Evolutionary conservation across 768 basidiomycete genomes (phyloP).

Genomic region (Filobasidium floriforme): DNA sequence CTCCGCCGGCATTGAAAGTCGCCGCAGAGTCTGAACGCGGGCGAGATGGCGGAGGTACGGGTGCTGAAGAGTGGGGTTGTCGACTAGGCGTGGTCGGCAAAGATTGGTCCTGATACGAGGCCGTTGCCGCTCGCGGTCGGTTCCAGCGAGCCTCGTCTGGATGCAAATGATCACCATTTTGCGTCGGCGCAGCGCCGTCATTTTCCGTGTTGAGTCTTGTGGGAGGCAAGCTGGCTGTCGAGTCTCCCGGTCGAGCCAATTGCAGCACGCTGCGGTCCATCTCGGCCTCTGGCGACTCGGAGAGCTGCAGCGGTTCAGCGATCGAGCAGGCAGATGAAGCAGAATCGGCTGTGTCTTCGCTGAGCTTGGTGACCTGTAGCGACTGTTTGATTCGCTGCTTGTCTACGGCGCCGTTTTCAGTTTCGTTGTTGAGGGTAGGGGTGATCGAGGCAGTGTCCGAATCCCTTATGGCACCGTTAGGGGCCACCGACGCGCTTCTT

Average conservation of each 20-base stretch:
- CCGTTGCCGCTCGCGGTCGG: constrained; percentile 18
- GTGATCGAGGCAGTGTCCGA: constrained; percentile 13
- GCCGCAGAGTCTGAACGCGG: constrained; percentile 22
- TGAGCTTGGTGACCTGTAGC: constrained; percentile 24
- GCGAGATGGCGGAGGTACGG: constrained; percentile 16
- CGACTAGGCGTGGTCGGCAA: not conserved
- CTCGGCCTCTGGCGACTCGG: constrained; percentile 52
- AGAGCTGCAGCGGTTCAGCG: constrained; percentile 21
- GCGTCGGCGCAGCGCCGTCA: not conserved
- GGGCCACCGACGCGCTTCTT: constrained; percentile 4
- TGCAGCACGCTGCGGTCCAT: constrained; percentile 63
- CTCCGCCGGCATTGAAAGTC: constrained; percentile 64
- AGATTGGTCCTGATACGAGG: constrained; percentile 8
- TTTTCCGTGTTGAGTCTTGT: constrained; percentile 31
- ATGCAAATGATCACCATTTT: not conserved
- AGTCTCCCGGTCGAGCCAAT: constrained; percentile 67
- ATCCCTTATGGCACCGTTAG: not conserved
- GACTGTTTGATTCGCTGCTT: constrained; percentile 16
- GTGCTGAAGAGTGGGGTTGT: not conserved
- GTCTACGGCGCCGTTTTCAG: not conserved
- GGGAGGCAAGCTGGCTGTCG: constrained; percentile 57
- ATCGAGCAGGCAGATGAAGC: not conserved
- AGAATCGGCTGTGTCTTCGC: constrained; percentile 15
- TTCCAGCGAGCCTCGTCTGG: not conserved
- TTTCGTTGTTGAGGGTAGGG: not conserved